phyloP scores from a whole-genome alignment of 345 rosid genomes.

The Aegle marmelos region DNA sequence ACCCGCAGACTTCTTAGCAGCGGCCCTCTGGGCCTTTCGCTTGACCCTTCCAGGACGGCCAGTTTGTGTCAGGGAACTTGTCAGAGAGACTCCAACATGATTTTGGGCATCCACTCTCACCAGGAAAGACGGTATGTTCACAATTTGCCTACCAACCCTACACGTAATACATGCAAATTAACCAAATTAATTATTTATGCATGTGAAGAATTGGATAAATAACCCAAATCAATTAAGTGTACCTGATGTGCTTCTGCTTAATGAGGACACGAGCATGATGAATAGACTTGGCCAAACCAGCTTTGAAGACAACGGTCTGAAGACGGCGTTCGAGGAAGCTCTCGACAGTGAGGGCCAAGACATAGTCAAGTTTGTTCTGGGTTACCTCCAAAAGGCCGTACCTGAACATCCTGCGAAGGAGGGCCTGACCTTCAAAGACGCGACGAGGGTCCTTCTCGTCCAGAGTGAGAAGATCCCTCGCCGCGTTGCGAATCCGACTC shows the following conservation, averaged over 20 bases:
- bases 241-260: conserved; percentile 56
- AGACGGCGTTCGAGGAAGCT: conserved; percentile 56
- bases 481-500: conserved; percentile 54
- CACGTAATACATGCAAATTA: no score
- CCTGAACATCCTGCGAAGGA: conserved; percentile 48
- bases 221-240: not conserved
- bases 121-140: conserved; percentile 53
- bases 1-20: conserved; percentile 49
- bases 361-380: conserved; percentile 58
- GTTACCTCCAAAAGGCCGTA: conserved; percentile 47
- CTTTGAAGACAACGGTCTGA: conserved; percentile 53
- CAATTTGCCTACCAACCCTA: conserved; percentile 57
- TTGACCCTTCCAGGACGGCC: conserved; percentile 56
- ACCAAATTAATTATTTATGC: no score
- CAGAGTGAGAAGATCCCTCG: conserved; percentile 53
- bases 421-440: conserved; percentile 51
- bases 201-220: no score
- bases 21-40: conserved; percentile 47
- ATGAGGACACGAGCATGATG: conserved; percentile 60
- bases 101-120: conserved; percentile 51
- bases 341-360: conserved; percentile 49
- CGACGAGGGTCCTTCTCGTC: conserved; percentile 55
- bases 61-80: conserved; percentile 38
- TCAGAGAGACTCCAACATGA: conserved; percentile 49
- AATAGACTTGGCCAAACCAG: conserved; percentile 55